Evolutionary conservation across 768 basidiomycete genomes (phyloP).

Genomic region (Mycena venus): DNA sequence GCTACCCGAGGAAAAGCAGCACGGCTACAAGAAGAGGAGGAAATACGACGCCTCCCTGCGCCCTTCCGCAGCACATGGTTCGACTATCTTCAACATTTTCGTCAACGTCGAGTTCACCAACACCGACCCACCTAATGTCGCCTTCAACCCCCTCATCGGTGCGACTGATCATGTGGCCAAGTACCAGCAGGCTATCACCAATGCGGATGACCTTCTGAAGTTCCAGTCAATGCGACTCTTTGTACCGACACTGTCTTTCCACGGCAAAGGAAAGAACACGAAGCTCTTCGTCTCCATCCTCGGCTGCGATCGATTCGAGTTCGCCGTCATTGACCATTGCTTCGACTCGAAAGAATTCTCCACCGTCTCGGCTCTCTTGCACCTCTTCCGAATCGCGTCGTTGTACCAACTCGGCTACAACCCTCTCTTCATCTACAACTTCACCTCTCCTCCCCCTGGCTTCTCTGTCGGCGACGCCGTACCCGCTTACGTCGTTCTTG

Average conservation of each 20-base stretch:
- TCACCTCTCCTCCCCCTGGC: conserved; percentile 8
- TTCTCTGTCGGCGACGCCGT: conserved; percentile 21
- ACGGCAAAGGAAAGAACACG: conserved; percentile 24
- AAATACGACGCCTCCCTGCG: conserved; percentile 27
- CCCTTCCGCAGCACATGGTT: conserved; percentile 7
- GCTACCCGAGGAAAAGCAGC: conserved; percentile 16
- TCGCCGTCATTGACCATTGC: conserved; percentile 24
- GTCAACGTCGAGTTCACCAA: conserved; percentile 27
- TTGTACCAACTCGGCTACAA: conserved; percentile 27
- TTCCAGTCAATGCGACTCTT: conserved; percentile 27
- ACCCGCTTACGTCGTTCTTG: conserved; percentile 17
- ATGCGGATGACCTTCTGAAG: conserved; percentile 20
- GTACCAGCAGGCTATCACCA: conserved; percentile 30
- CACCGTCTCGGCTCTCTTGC: conserved; percentile 26
- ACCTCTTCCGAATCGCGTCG: conserved; percentile 22
- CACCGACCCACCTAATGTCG: conserved; percentile 15
- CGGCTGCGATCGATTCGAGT: conserved; percentile 15
- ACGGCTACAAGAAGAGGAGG: conserved; percentile 15
- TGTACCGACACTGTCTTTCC: conserved; percentile 29
- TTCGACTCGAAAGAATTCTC: conserved; percentile 7
- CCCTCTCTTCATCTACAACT: conserved; percentile 26
- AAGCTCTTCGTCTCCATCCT: conserved; percentile 28
- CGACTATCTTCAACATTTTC: conserved; percentile 19
- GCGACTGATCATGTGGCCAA: conserved; percentile 16
- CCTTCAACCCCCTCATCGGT: conserved; percentile 26